These are phyloP conservation scores for Pythium guiyangense DNA, from an alignment of 352 stramenopile species.

Conservation along the genomic window DNA sequence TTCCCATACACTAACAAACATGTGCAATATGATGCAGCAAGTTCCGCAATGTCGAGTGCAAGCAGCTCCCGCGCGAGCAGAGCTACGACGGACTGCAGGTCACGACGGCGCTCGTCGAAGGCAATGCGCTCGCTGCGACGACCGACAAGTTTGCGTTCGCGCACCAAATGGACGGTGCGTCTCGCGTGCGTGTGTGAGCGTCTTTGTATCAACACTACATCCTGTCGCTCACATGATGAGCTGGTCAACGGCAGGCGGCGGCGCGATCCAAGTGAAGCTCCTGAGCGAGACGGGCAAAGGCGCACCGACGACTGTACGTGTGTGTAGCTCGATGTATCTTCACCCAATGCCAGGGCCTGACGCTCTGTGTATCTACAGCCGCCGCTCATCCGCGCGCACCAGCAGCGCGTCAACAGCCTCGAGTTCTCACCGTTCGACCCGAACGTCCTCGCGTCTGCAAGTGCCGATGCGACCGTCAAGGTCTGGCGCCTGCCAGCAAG, in stretches of 20 bases:
- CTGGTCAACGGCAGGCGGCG: conserved; percentile 24
- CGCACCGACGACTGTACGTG: conserved; percentile 16
- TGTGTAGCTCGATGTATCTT: too few species aligned
- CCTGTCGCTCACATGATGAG: not conserved
- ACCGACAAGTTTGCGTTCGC: conserved; percentile 49
- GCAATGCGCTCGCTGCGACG: conserved; percentile 39
- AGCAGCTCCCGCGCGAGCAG: conserved; percentile 36
- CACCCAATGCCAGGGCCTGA: not conserved
- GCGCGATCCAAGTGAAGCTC: conserved; percentile 55
- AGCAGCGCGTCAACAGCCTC: conserved; percentile 54
- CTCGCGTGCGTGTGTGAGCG: not conserved
- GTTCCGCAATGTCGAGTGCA: conserved; percentile 76
- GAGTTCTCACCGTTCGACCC: conserved; percentile 53
- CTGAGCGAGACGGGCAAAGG: conserved; percentile 42
- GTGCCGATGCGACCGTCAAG: conserved; percentile 49
- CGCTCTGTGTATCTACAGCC: conserved; percentile 20
- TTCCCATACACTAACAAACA: not conserved
- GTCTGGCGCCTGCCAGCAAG: conserved; percentile 51
- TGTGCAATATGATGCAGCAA: conserved; percentile 35
- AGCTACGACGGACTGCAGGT: conserved; percentile 70
- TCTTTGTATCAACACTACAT: too few species aligned
- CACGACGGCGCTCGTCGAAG: conserved; percentile 32
- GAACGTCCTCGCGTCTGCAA: conserved; percentile 48
- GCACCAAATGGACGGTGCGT: conserved; percentile 53
- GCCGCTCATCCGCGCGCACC: conserved; percentile 56